Percentiles rank a stretch among this genome's conserved stretches.
These are phyloP conservation scores for Exserohilum turcica DNA, from an alignment of 2,329 filamentous ascomycete genomes.

Conservation along the genomic window DNA sequence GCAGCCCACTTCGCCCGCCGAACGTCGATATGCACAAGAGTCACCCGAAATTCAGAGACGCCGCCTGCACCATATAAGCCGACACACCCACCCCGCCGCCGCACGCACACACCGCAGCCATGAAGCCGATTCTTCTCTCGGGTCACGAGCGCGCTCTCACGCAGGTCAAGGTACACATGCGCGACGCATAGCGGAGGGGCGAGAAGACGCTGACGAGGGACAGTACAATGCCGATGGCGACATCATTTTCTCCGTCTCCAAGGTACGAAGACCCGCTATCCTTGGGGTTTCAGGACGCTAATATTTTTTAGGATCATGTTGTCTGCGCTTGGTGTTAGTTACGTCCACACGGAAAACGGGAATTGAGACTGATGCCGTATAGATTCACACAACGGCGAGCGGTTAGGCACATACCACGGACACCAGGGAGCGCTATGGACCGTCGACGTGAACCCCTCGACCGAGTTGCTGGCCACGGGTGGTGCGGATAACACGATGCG, in stretches of 20 bases:
- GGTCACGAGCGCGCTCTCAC: conserved; percentile 97
- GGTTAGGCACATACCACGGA: conserved; percentile 90
- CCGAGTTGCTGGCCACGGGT: conserved; percentile 88
- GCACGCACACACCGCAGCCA: conserved; percentile 50
- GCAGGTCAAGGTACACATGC: conserved; percentile 68
- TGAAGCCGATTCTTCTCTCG: conserved; percentile 95
- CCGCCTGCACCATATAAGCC: conserved; percentile 27
- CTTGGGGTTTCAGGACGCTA: background rate
- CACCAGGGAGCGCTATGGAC: conserved; percentile 99
- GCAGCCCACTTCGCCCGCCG: conserved; percentile 39
- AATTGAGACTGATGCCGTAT: conserved; percentile 27
- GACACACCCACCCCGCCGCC: conserved; percentile 23
- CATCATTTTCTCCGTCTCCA: conserved; percentile 83
- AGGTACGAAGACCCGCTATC: conserved; percentile 1
- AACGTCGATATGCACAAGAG: conserved; percentile 34
- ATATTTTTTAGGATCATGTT: conserved; percentile 69
- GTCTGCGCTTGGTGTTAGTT: conserved; percentile 84
- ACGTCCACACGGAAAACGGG: background rate
- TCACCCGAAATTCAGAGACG: conserved; percentile 38
- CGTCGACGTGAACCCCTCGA: conserved; percentile 92
- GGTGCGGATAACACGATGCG: conserved; percentile 98
- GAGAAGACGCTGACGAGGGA: conserved; percentile 2
- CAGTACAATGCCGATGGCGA: conserved; percentile 82
- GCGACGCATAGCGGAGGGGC: background rate
- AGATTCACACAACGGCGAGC: conserved; percentile 92